phyloP scores from a whole-genome alignment of 768 basidiomycete genomes.

The Brasilioporus rufonigricans region DNA sequence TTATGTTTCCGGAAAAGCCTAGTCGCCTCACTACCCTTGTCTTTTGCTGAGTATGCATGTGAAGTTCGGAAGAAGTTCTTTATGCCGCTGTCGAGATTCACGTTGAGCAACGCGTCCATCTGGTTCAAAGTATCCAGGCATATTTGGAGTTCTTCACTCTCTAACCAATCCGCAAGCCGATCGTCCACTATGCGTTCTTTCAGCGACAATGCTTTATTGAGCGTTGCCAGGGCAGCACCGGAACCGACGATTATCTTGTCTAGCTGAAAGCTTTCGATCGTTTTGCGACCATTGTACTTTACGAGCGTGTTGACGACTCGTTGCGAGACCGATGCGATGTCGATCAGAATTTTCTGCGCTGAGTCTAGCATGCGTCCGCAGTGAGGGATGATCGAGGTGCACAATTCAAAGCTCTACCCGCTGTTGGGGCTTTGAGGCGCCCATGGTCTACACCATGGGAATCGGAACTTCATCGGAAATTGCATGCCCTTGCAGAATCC shows the following conservation, averaged over 20 bases:
- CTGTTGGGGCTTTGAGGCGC: too few species aligned
- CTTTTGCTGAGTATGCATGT: not conserved
- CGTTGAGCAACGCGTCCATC: not conserved
- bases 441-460: too few species aligned
- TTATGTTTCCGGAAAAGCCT: not conserved
- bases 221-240: not conserved
- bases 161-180: constrained; percentile 7
- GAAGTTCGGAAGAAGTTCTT: not conserved
- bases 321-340: constrained; percentile 3
- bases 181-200: not conserved
- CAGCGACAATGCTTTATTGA: not conserved
- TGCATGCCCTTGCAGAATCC: too few species aligned
- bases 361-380: too few species aligned
- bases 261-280: constrained; percentile 1
- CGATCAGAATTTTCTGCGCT: not conserved
- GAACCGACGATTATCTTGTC: constrained; percentile 11
- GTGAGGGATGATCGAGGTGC: too few species aligned
- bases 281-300: not conserved
- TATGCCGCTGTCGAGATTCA: not conserved
- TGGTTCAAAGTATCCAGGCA: constrained; percentile 7
- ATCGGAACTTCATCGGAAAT: too few species aligned
- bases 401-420: too few species aligned
- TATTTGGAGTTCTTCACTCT: not conserved
- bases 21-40: constrained; percentile 3
- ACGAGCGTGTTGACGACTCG: not conserved